Evolutionary conservation across 352 stramenopile genomes (phyloP).

Genomic region (Sclerospora graminicola): DNA sequence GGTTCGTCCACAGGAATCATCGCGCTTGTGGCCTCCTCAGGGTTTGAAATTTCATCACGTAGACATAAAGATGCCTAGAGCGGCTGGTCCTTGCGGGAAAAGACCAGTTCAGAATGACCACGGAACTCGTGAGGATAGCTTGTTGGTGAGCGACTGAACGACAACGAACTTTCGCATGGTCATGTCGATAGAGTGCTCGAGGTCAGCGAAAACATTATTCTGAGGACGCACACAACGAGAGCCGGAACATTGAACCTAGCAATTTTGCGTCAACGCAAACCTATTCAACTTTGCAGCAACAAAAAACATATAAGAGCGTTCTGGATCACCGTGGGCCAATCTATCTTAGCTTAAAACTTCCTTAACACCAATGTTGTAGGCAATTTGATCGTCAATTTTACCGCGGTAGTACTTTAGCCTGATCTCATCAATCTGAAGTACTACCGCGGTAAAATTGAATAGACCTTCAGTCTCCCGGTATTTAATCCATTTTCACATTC

Average conservation of each 20-base stretch:
- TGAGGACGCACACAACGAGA: constrained; percentile 87
- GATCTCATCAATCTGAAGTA: constrained; percentile 73
- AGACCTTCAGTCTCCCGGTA: constrained; percentile 60
- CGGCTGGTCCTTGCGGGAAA: constrained; percentile 86
- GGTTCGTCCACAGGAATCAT: constrained; percentile 91
- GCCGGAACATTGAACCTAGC: constrained; percentile 91
- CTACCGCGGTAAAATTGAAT: constrained; percentile 53
- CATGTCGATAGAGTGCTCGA: constrained; percentile 80
- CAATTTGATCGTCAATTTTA: constrained; percentile 89
- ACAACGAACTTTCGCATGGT: constrained; percentile 87
- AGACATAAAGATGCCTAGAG: constrained; percentile 87
- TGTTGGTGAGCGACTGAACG: constrained; percentile 82
- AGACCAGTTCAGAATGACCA: constrained; percentile 94
- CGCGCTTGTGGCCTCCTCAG: constrained; percentile 80
- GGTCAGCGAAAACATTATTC: constrained; percentile 86
- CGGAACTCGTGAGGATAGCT: constrained; percentile 89
- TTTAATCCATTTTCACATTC: constrained; percentile 68
- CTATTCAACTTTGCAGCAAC: constrained; percentile 90
- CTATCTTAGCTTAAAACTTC: constrained; percentile 88
- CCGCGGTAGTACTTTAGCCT: constrained; percentile 60
- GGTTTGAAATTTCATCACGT: constrained; percentile 85
- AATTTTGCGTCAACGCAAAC: constrained; percentile 88
- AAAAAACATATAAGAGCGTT: constrained; percentile 93
- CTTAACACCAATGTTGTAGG: constrained; percentile 87
- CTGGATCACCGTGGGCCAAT: constrained; percentile 88